Conservation (phyloP, 1,284 basidiomycete genomes). For the Rhodotorula sp. region DNA sequence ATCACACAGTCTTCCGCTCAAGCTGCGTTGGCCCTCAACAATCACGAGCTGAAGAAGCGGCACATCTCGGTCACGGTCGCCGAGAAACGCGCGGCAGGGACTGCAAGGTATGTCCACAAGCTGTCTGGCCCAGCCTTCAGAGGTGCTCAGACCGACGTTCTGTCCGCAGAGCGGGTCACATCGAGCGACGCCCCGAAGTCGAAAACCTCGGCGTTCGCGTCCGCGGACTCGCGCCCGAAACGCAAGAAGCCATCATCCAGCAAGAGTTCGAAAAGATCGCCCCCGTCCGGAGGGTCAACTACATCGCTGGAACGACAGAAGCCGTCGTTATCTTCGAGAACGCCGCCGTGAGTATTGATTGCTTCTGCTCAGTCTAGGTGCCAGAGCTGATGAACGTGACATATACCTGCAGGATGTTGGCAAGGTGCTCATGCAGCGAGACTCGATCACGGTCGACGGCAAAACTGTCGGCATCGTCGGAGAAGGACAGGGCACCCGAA, state of each 20-base stretch:
- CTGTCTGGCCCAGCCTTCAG: neutral
- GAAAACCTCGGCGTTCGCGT: constrained; percentile 64
- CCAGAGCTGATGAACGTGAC: neutral
- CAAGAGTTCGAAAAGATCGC: constrained; percentile 78
- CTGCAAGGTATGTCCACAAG: constrained; percentile 52
- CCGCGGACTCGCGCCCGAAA: constrained; percentile 66
- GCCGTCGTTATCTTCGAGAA: constrained; percentile 75
- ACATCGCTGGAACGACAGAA: constrained; percentile 28
- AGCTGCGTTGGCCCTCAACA: constrained; percentile 73
- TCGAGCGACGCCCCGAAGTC: constrained; percentile 56
- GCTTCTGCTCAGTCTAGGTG: constrained; percentile 4
- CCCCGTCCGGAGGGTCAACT: constrained; percentile 64
- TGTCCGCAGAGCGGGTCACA: neutral
- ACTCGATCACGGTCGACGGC: constrained; percentile 24
- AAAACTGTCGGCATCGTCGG: constrained; percentile 21
- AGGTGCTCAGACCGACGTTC: neutral
- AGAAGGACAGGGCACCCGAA: constrained; percentile 20
- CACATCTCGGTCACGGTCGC: constrained; percentile 79
- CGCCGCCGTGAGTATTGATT: constrained; percentile 61
- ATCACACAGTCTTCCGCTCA: constrained; percentile 64
- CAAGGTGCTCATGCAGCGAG: constrained; percentile 63
- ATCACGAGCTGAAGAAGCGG: constrained; percentile 77
- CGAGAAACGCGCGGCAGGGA: constrained; percentile 65
- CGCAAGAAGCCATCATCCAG: constrained; percentile 84
- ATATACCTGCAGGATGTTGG: constrained; percentile 65